Percentiles rank a stretch among this genome's conserved stretches.
These are phyloP conservation scores for Metschnikowia amazonensis DNA, from an alignment of 805 yeast species.

Conservation along the genomic window DNA sequence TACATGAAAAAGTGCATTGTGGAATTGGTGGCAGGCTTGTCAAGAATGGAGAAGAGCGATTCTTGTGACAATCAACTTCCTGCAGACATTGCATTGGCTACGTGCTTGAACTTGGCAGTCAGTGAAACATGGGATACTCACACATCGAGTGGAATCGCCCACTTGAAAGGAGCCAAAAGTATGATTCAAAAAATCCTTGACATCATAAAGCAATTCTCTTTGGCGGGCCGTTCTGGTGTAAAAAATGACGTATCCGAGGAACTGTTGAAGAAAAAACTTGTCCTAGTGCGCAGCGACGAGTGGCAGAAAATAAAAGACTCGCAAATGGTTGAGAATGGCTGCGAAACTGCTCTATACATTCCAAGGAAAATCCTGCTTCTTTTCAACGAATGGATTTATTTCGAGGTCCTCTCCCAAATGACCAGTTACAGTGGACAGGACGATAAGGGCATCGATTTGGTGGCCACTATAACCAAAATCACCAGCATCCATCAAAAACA, in stretches of 20 bases:
- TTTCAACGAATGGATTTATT: slow-evolving; percentile 64
- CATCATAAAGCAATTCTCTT: slow-evolving; percentile 24
- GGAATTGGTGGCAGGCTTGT: slow-evolving; percentile 56
- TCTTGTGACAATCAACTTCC: slow-evolving; percentile 33
- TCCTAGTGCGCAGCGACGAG: slow-evolving; percentile 30
- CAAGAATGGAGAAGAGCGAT: slow-evolving; percentile 24
- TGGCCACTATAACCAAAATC: slow-evolving; percentile 37
- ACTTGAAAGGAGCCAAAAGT: slow-evolving; percentile 61
- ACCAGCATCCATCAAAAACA: slow-evolving; percentile 23
- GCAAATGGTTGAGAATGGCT: neutral
- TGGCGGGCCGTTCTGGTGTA: neutral
- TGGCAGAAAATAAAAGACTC: slow-evolving; percentile 27
- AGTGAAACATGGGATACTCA: slow-evolving; percentile 70
- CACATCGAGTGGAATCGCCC: slow-evolving; percentile 65
- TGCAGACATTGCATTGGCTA: slow-evolving; percentile 62
- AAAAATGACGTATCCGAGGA: slow-evolving; percentile 1
- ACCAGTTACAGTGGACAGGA: slow-evolving; percentile 49
- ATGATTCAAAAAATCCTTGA: slow-evolving; percentile 49
- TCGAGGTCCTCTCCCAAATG: slow-evolving; percentile 64
- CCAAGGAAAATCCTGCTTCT: slow-evolving; percentile 49
- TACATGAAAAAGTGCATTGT: slow-evolving; percentile 60
- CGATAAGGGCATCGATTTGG: slow-evolving; percentile 40
- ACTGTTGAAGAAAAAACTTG: slow-evolving; percentile 22
- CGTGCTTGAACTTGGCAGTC: slow-evolving; percentile 59
- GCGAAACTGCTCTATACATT: slow-evolving; percentile 14